These are phyloP conservation scores for Penicillium malachiteum DNA, from an alignment of 495 filamentous ascomycete genomes.

Conservation along the genomic window DNA sequence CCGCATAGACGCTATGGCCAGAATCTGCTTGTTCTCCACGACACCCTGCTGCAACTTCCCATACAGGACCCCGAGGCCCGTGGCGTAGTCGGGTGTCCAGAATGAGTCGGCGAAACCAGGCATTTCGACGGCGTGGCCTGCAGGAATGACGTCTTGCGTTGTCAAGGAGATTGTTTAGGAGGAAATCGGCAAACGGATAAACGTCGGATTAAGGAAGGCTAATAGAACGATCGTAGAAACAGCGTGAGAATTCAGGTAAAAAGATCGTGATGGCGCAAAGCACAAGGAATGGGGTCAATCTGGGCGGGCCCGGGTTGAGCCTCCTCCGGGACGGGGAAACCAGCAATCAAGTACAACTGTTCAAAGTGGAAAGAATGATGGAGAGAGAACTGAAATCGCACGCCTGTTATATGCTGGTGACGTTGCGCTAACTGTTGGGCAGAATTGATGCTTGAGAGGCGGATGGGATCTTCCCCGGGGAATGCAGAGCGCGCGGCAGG, in stretches of 20 bases:
- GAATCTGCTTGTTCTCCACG: constrained; percentile 89
- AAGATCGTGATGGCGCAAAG: constrained; percentile 7
- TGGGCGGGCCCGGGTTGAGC: constrained; percentile 6
- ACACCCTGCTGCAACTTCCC: constrained; percentile 95
- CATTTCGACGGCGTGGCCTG: constrained; percentile 49
- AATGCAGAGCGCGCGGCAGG: constrained; percentile 9
- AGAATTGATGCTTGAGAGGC: constrained; percentile 9
- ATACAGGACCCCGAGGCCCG: constrained; percentile 92
- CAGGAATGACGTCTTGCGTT: constrained; percentile 3
- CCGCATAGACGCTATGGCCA: constrained; percentile 88
- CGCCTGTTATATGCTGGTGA: background rate
- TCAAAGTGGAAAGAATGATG: constrained; percentile 1
- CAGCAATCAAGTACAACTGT: constrained; percentile 2
- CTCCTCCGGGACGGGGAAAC: background rate
- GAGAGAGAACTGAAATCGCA: background rate
- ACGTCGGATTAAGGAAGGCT: background rate
- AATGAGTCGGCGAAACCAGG: constrained; percentile 90
- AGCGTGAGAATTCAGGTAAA: constrained; percentile 1
- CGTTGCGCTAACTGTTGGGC: constrained; percentile 3
- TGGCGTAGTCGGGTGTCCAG: constrained; percentile 92
- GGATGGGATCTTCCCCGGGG: constrained; percentile 1
- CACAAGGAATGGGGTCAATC: constrained; percentile 3
- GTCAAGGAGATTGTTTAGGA: background rate
- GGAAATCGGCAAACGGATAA: background rate
- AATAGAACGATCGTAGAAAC: background rate